Conservation (phyloP, 2,329 filamentous ascomycete species). For the Pseudocercospora macadamiae region DNA sequence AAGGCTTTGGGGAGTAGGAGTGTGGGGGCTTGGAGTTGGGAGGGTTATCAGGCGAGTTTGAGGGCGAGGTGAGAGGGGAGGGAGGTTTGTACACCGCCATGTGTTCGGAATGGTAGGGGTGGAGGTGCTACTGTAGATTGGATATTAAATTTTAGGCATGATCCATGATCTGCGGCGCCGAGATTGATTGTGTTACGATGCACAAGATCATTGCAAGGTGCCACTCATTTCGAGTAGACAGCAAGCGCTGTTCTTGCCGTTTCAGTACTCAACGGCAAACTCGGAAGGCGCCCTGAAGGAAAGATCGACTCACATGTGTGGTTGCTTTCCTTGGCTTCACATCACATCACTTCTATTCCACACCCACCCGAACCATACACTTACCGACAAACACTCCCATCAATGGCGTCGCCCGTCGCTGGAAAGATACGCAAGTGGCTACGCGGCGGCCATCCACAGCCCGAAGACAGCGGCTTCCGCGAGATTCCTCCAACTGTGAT, state of each 20-base stretch:
- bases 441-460: not conserved
- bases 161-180: not conserved
- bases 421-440: not conserved
- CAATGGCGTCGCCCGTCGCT: not conserved
- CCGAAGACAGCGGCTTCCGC: not conserved
- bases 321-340: not conserved
- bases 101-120: too few species aligned
- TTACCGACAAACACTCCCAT: too few species aligned
- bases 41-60: constrained; percentile 8
- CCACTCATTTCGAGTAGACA: not conserved
- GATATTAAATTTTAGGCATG: too few species aligned
- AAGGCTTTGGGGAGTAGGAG: constrained; percentile 12
- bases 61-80: too few species aligned
- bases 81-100: too few species aligned
- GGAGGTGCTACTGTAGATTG: too few species aligned
- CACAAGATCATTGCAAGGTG: not conserved
- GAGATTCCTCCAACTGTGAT: not conserved
- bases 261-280: not conserved
- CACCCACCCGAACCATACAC: too few species aligned
- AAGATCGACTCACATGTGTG: not conserved
- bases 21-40: constrained; percentile 20
- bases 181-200: not conserved
- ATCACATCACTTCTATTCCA: not conserved
- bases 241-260: too few species aligned
- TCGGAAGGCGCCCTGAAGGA: too few species aligned